phyloP scores from a whole-genome alignment of 116 monocot genomes.

The Phalaenopsis hybrid region DNA sequence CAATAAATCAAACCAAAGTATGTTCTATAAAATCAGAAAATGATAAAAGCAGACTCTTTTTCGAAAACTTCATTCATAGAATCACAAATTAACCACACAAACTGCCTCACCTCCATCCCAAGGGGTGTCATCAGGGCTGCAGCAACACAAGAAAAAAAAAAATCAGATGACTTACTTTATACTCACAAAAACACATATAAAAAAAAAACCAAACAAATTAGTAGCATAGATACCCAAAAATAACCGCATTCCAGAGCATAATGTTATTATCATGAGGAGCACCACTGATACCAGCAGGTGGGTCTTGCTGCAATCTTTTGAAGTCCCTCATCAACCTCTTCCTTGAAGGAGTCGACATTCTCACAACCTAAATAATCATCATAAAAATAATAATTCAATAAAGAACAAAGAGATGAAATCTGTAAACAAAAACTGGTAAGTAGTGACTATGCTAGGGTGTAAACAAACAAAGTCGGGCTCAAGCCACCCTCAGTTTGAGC shows the following conservation, averaged over 20 bases:
- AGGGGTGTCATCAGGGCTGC: conserved; percentile 49
- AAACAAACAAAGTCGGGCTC: too few relatives aligned
- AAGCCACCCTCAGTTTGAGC: too few relatives aligned
- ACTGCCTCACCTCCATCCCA: conserved; percentile 45
- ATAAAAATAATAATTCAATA: not conserved
- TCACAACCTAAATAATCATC: conserved; percentile 12
- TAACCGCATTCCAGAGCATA: conserved; percentile 87
- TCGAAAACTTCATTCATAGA: not conserved
- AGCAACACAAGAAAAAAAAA: conserved; percentile 9
- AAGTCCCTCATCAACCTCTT: conserved; percentile 86
- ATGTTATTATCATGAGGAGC: conserved; percentile 85
- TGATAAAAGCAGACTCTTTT: not conserved
- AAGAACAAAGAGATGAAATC: not conserved
- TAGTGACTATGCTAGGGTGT: too few relatives aligned
- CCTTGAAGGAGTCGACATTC: conserved; percentile 73
- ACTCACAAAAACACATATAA: not conserved
- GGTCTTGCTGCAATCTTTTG: conserved; percentile 77
- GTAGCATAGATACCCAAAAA: conserved; percentile 51
- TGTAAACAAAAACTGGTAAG: not conserved
- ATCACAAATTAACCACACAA: not conserved
- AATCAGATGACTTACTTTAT: not conserved
- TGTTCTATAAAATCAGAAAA: not conserved
- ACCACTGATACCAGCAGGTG: conserved; percentile 74
- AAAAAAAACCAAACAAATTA: not conserved
- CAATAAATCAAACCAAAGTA: not conserved